Evolutionary conservation across 2,329 filamentous ascomycete genomes (phyloP).

Genomic region (Mariannaea elegans): DNA sequence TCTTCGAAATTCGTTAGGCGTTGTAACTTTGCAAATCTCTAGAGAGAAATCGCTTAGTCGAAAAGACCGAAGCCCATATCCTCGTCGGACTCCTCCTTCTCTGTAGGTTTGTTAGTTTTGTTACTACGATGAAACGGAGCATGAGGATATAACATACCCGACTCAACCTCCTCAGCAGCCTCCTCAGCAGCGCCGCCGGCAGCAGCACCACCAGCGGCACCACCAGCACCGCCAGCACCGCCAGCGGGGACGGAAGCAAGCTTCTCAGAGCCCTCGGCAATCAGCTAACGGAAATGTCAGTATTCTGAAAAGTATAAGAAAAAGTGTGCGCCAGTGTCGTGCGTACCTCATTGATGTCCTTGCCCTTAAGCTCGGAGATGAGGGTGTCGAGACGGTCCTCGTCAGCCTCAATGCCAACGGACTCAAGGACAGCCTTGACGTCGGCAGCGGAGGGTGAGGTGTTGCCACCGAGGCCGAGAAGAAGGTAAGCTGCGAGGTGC

Average conservation of each 20-base stretch:
- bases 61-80: constrained; percentile 82
- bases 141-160: constrained; percentile 38
- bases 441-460: constrained; percentile 84
- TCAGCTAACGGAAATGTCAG: constrained; percentile 70
- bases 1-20: constrained; percentile 46
- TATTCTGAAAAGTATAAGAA: background rate
- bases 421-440: constrained; percentile 87
- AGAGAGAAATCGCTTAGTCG: constrained; percentile 64
- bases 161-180: constrained; percentile 82
- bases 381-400: constrained; percentile 85
- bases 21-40: constrained; percentile 43
- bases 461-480: constrained; percentile 95
- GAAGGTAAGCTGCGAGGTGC: constrained; percentile 99
- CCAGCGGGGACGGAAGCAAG: constrained; percentile 97
- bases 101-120: constrained; percentile 25
- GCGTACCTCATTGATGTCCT: constrained; percentile 90
- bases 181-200: constrained; percentile 74
- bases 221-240: constrained; percentile 78
- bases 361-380: constrained; percentile 89
- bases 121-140: background rate
- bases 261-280: constrained; percentile 88
- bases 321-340: background rate
- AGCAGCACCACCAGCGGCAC: constrained; percentile 72
- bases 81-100: constrained; percentile 70
- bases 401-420: constrained; percentile 96